Base-by-base conservation (phyloP, 1,284 basidiomycete species). In the Microbotryomycetes sp. region DNA sequence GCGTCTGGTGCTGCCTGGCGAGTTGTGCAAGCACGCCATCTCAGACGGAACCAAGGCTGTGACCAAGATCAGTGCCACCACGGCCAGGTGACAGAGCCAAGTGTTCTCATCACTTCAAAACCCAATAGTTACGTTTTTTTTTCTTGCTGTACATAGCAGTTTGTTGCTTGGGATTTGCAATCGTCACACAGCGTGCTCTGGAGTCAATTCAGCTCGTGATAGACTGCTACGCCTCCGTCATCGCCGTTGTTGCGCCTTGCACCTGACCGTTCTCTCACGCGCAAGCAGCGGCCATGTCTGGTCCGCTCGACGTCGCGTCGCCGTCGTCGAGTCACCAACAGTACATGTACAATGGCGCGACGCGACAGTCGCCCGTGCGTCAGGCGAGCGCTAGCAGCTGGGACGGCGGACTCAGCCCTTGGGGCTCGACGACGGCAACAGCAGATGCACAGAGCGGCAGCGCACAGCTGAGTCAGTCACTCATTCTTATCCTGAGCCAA, bases 1-100 rank as follows among this genome's bases (percentile, higher is more conserved):
- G 54, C 86, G 89, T 64, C 82, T 93, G 45, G 91, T 93, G 76
- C 85, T 93, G 3, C 89, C 89, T 71, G 84, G 84, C 75, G 84
- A 86, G 76, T 78, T 86, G 59, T 83, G 84, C 71, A 87, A 87
- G 81, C 85, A 87, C 78, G 85, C 85, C 73, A 86, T 89, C 77
- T 87, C 86, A 28, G 87, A 89, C 77, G 87, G 87, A 50, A 86
- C 84, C 65, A 86, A 85, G 78, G 77, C 78, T 70, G 77, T 78
- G 66, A 81, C 80, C 76, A 81, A 81, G 77, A 81, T 78, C 79
- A 79, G 79, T 59, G 76, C 76, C 49, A 77, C 78, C 71, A 77
- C n/a, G n/a, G n/a, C n/a, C n/a, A n/a, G n/a, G n/a, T n/a, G n/a
- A n/a, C n/a, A n/a, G n/a, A n/a, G n/a, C n/a, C n/a, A n/a, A n/a